Evolutionary conservation across 768 basidiomycete genomes (phyloP).

Genomic region (Gautieria morchelliformis): DNA sequence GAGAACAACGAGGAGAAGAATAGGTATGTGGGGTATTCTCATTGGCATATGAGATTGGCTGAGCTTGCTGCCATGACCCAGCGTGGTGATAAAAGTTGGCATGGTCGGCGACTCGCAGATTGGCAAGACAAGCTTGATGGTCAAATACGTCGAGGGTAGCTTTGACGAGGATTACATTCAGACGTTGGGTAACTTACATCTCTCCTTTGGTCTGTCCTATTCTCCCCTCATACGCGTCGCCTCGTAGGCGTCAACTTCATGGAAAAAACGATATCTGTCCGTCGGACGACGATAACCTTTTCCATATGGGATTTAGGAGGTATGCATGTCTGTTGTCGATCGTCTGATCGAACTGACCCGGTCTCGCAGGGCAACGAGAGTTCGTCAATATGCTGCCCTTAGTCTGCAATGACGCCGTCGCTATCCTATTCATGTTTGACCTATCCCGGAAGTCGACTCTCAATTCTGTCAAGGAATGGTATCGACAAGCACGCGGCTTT

Average conservation of each 20-base stretch:
- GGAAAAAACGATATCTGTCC: constrained; percentile 99
- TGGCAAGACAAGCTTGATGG: constrained; percentile 98
- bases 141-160: constrained; percentile 98
- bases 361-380: constrained; percentile 65
- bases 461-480: constrained; percentile 99
- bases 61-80: constrained; percentile 19
- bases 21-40: constrained; percentile 29
- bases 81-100: constrained; percentile 95
- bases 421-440: constrained; percentile 99
- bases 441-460: constrained; percentile 93
- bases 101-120: constrained; percentile 99
- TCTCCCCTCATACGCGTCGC: background rate
- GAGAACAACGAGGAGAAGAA: constrained; percentile 71
- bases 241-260: constrained; percentile 92
- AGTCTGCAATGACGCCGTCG: constrained; percentile 98
- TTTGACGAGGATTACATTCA: constrained; percentile 99
- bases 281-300: constrained; percentile 98
- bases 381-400: constrained; percentile 99
- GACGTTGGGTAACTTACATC: constrained; percentile 70
- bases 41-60: background rate
- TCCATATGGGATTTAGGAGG: constrained; percentile 98
- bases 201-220: background rate
- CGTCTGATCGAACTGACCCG: background rate
- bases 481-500: constrained; percentile 96
- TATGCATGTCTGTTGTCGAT: background rate